phyloP scores from a whole-genome alignment of 75 land plant species.

The Sequoiadendron giganteum region DNA sequence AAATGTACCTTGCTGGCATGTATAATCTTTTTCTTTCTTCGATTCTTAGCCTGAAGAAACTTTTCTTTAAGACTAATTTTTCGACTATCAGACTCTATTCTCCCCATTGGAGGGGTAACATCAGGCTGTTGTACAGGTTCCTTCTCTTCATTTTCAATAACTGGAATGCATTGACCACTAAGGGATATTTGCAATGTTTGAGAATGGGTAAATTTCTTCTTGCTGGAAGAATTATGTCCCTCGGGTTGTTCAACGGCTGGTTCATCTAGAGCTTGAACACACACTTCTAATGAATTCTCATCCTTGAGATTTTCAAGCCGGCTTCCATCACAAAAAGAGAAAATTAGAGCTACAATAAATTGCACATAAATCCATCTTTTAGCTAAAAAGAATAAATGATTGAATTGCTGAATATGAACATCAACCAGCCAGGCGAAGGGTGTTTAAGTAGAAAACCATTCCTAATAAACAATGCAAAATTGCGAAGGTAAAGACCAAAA shows the following conservation, averaged over 20 bases:
- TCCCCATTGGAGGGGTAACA: conserved; percentile 3
- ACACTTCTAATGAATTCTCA: conserved; percentile 2
- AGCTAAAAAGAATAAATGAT: neutral
- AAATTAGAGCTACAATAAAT: neutral
- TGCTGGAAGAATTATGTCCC: conserved; percentile 7
- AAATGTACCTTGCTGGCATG: conserved; percentile 27
- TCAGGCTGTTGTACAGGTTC: neutral
- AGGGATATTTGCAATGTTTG: conserved; percentile 12
- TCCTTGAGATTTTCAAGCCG: conserved; percentile 1
- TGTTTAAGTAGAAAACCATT: neutral
- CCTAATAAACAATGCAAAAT: neutral
- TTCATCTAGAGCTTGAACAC: conserved; percentile 10
- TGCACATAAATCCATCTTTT: neutral
- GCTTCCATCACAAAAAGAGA: neutral
- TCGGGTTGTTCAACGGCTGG: conserved; percentile 1
- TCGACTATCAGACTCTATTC: conserved; percentile 2
- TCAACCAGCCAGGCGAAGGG: neutral
- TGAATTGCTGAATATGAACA: neutral
- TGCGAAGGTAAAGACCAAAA: neutral
- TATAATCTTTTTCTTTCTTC: conserved; percentile 25
- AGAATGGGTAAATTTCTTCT: conserved; percentile 13
- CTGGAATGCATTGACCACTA: conserved; percentile 20
- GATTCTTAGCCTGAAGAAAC: conserved; percentile 20
- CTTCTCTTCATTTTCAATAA: conserved; percentile 13
- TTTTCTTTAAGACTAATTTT: conserved; percentile 1